Conservation (phyloP, 2,329 filamentous ascomycete genomes). For the Macrophomina pseudophaseolina region DNA sequence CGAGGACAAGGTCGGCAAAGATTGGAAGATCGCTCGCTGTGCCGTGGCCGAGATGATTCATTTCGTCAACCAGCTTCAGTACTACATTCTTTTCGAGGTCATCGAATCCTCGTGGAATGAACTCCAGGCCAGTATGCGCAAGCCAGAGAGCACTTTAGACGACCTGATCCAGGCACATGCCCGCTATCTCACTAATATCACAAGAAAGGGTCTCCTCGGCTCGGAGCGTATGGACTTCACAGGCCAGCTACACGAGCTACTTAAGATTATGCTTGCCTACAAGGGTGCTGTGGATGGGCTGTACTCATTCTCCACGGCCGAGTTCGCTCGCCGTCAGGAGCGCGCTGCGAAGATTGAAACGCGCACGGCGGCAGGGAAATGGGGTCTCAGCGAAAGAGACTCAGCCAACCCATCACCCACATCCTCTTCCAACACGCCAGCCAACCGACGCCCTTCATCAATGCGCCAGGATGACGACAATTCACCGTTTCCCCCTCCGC, state of each 20-base stretch:
- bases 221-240: slow-evolving; percentile 76
- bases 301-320: slow-evolving; percentile 92
- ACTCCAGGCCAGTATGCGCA: slow-evolving; percentile 79
- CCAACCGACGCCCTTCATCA: slow-evolving; percentile 39
- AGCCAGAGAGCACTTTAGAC: slow-evolving; percentile 88
- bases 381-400: slow-evolving; percentile 65
- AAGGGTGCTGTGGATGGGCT: slow-evolving; percentile 92
- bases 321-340: slow-evolving; percentile 92
- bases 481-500: slow-evolving; percentile 49
- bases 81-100: slow-evolving; percentile 98
- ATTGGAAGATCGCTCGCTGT: slow-evolving; percentile 91
- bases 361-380: slow-evolving; percentile 67
- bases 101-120: slow-evolving; percentile 96
- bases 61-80: slow-evolving; percentile 94
- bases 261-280: slow-evolving; percentile 92
- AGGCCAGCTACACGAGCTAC: slow-evolving; percentile 85
- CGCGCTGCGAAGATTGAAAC: slow-evolving; percentile 73
- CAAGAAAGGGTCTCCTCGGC: slow-evolving; percentile 91
- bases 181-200: slow-evolving; percentile 90
- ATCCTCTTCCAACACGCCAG: slow-evolving; percentile 33
- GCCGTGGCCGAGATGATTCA: slow-evolving; percentile 97
- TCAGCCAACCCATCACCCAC: slow-evolving; percentile 34
- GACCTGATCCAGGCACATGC: slow-evolving; percentile 93
- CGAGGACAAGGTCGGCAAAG: slow-evolving; percentile 72
- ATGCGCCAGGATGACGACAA: slow-evolving; percentile 40